Evolutionary conservation across 768 basidiomycete genomes (phyloP), one percentile per base, ranked within the genome.

Genomic region (Boletus coccyginus): DNA sequence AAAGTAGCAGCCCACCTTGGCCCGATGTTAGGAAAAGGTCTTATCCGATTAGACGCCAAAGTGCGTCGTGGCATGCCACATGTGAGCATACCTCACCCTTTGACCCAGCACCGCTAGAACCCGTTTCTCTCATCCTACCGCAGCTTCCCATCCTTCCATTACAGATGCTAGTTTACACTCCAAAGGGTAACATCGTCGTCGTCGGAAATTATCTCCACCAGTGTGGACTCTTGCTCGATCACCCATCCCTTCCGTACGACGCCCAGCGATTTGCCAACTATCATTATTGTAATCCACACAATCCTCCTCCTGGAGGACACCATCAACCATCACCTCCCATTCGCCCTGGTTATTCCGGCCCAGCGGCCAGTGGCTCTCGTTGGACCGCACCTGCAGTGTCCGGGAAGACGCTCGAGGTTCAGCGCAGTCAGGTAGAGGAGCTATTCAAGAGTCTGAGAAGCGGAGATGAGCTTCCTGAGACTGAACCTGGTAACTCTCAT

Each of bases 381-480:
- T 91, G 88, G 87, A 74, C 73, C 48, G 77, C 83, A 13, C 78
- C 83, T 29, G 73, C 75, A 14, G 77, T 81, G 27, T 73, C 83
- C 9, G 82, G 82, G 3, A 94, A 92, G 74, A 92, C 85, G 57
- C 86, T 95, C 8, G 94, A 97, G 68, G 84, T 96, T 38, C 94
- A 97, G 72, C 78, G 94, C 61, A 89, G 85, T 69, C 95, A 98
- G 67, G 88, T 98, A 14, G 95, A 98, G 61, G 90, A 97, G 62
- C 77, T 98, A 1, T 98, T 98, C 77, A 88, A 89, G 75, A 93
- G 81, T 62, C 66, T 98, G 63, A 87, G 87, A 70, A 86, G 85
- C 62, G 95, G 92, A 17, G 92, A 90, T 59, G 95, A 98, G 61
- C 75, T 98, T 24, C 70, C 75, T 11, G 92, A 98, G 72, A 92